Conservation (phyloP, 225 moss, liverwort and hornwort species). For the Physcomitrium patens region DNA sequence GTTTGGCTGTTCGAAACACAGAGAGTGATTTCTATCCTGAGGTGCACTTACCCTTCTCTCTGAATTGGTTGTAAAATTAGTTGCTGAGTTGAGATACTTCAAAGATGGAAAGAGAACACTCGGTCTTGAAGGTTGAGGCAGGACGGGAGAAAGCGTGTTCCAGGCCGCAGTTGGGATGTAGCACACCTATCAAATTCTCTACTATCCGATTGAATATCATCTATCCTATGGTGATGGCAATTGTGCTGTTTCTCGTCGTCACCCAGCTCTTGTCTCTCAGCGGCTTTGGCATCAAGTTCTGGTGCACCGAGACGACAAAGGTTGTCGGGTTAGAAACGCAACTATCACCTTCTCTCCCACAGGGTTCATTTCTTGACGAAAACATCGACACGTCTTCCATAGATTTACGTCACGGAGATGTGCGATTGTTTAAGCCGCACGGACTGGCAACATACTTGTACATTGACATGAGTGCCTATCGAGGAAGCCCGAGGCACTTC, state of each 20-base stretch:
- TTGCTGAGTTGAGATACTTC: not conserved
- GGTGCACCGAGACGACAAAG: not conserved
- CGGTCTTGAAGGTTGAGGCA: not conserved
- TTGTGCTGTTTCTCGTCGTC: slow-evolving; percentile 1
- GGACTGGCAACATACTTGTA: slow-evolving; percentile 8
- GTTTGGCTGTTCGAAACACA: no score
- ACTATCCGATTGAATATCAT: slow-evolving; percentile 19
- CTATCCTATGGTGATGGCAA: not conserved
- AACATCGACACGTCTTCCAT: slow-evolving; percentile 14
- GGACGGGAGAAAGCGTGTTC: slow-evolving; percentile 17
- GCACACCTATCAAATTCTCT: slow-evolving; percentile 16
- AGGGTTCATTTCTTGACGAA: not conserved
- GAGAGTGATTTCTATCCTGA: no score
- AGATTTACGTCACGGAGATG: slow-evolving; percentile 18
- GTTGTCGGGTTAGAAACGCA: not conserved
- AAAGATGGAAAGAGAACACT: not conserved
- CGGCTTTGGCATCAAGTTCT: not conserved
- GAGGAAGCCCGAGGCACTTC: slow-evolving; percentile 24
- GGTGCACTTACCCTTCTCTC: no score
- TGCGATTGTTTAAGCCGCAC: slow-evolving; percentile 24
- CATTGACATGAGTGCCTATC: slow-evolving; percentile 5
- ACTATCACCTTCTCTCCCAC: not conserved
- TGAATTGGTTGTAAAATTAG: not conserved
- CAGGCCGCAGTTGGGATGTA: slow-evolving; percentile 15
- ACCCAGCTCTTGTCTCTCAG: slow-evolving; percentile 9